These are phyloP conservation scores for Cutaneotrichosporon cutaneum DNA, from an alignment of 1,284 basidiomycete species.

Conservation along the genomic window DNA sequence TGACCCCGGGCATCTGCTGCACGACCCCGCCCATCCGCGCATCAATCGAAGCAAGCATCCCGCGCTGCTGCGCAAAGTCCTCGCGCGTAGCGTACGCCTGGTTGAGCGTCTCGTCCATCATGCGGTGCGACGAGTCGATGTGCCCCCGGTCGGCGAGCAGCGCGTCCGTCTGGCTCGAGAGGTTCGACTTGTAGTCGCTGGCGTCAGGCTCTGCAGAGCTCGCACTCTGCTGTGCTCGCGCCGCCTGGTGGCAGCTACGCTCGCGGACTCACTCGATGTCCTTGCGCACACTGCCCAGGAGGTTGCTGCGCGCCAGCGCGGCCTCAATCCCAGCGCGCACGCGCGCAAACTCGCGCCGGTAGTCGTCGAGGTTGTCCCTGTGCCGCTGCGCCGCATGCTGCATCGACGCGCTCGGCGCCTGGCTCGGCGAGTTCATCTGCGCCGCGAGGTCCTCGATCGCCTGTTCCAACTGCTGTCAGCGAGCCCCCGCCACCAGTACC, in stretches of 20 bases:
- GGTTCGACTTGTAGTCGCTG: slow-evolving; percentile 67
- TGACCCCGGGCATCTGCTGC: slow-evolving; percentile 87
- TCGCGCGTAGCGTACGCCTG: slow-evolving; percentile 98
- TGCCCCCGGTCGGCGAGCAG: slow-evolving; percentile 80
- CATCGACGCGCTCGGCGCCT: slow-evolving; percentile 78
- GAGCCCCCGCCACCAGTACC: slow-evolving; percentile 57
- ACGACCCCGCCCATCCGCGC: slow-evolving; percentile 78
- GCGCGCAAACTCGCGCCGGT: slow-evolving; percentile 73
- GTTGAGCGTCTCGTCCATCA: slow-evolving; percentile 88
- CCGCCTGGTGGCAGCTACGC: too few species aligned
- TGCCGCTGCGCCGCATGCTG: slow-evolving; percentile 86
- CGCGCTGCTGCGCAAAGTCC: slow-evolving; percentile 84
- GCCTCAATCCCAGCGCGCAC: slow-evolving; percentile 81
- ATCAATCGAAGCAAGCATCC: slow-evolving; percentile 72
- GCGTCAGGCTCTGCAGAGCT: neutral
- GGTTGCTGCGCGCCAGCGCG: slow-evolving; percentile 79
- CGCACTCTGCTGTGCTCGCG: neutral
- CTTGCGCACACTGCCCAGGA: slow-evolving; percentile 87
- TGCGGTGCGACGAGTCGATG: slow-evolving; percentile 88
- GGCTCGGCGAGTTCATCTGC: slow-evolving; percentile 68
- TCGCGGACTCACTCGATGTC: slow-evolving; percentile 77
- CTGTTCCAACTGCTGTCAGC: slow-evolving; percentile 66
- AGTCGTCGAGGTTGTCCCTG: slow-evolving; percentile 84
- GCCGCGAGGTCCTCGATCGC: slow-evolving; percentile 71
- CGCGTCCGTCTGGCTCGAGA: slow-evolving; percentile 77